Conservation (phyloP, 345 rosid genomes). For the Arabidopsis arenosa region DNA sequence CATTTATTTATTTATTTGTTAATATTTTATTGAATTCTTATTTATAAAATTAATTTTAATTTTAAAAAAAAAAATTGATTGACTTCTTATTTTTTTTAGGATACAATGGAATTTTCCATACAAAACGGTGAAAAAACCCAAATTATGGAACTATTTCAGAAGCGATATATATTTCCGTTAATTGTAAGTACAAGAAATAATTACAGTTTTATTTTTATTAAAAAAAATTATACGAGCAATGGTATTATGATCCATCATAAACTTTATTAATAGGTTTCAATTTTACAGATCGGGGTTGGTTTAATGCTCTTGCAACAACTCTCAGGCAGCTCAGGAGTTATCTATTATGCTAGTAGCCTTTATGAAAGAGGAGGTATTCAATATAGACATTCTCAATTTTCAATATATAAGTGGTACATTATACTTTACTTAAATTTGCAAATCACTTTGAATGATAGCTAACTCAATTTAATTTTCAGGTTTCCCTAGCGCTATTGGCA, state of each 20-base stretch:
- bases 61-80: not conserved
- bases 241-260: too few relatives aligned
- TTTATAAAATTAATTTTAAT: not conserved
- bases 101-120: conserved; percentile 10
- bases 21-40: too few relatives aligned
- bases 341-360: conserved; percentile 43
- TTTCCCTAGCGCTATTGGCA: conserved; percentile 44
- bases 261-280: not conserved
- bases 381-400: not conserved
- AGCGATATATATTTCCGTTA: conserved; percentile 30
- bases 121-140: conserved; percentile 13
- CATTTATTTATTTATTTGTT: too few relatives aligned
- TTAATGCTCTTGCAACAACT: conserved; percentile 44
- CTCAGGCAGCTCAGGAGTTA: conserved; percentile 36
- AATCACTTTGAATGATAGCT: not conserved
- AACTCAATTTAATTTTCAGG: conserved; percentile 25
- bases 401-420: not conserved
- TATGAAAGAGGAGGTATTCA: conserved; percentile 34
- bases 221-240: too few relatives aligned
- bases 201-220: not conserved
- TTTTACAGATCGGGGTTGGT: conserved; percentile 42
- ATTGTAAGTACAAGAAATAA: conserved; percentile 21
- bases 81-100: conserved; percentile 11
- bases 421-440: not conserved
- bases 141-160: conserved; percentile 36